Base-by-base conservation (phyloP, 139 green algal species). In the Micractinium sp. region DNA sequence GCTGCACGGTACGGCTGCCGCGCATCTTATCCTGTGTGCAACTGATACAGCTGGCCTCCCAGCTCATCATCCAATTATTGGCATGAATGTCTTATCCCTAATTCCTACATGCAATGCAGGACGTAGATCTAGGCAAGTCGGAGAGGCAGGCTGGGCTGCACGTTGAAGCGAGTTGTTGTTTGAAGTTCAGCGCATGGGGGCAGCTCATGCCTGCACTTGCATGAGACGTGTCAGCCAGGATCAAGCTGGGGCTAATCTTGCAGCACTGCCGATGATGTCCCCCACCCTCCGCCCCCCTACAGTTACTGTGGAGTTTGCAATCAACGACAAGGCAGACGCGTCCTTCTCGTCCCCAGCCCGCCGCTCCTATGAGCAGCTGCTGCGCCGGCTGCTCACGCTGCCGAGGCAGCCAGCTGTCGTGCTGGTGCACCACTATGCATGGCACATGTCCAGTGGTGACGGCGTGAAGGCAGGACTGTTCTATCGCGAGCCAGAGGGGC, bases 391-490 rank as follows among this genome's bases (percentile, higher is more conserved):
- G 82, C 82, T 87, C 23, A 25, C 38, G 33, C 35, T 60, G 36
- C 63, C 63, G 0, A 36, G 63, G 19, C 35, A 25, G 25, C 82
- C 82, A 36, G 63, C 82, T 0, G 63, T 87, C 23, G 13, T 87
- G 25, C 66, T 87, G 82, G 36, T 87, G 36, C 82, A 87, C 38
- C 38, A 80, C 36, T 87, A 87, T 66, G 33, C 82, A 23, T 87
- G 82, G 82, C 78, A 66, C 63, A 78, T 61, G 63, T 39, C 82
- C 1, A 9, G 0, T 19, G 66, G 36, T 2, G 63, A 79, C 36
- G 82, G 38, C 33, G 0, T 66, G 18, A 27, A 0, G 56, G 38
- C 23, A 13, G 82, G 82, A 2, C 36, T 87, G 63, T 87, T 79
- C 66, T 87, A 87, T 18, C 35, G 38, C 5, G 66, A 87, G 38